Evolutionary conservation across 371 early-diverging fungal species (phyloP), one percentile per base, ranked within the genome.

Genomic region (Batrachochytrium dendrobatidis): DNA sequence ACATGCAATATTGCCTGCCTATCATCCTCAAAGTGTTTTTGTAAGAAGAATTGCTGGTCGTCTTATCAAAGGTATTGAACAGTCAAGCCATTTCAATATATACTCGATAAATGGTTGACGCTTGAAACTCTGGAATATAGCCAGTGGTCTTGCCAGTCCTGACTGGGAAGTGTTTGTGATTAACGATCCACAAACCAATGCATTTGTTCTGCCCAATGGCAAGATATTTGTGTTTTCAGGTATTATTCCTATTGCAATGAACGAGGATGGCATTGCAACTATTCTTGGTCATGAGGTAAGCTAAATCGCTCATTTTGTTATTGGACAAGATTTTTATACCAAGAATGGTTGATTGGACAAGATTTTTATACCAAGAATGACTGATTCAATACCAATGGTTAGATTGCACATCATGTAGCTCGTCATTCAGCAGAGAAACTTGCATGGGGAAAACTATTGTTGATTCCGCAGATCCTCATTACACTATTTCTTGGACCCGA

Each of bases 161-260:
- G 77, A 69, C 0, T 67, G 72, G 73, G 67, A 72, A 46, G 67
- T 73, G 12, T 53, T 68, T 73, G 91, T 94, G 5, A 86, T 94
- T 53, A 73, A 89, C 45, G 75, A 83, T 26, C 83, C 85, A 1
- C 85, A 89, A 64, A 76, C 71, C 61, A 94, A 95, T 69, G 96
- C 96, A 0, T 93, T 95, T 70, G 95, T 95, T 12, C 70, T 94
- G 43, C 96, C 96, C 0, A 71, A 90, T 45, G 91, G 92, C 31
- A 92, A 92, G 67, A 86, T 94, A 0, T 95, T 92, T 80, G 94
- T 92, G 18, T 92, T 95, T 65, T 87, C 91, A 22, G 91, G 91
- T 5, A 84, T 96, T 28, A 71, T 96, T 3, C 88, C 89, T 0
- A 73, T 95, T 35, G 83, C 83, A 0, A 55, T 77, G 59, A 84